A percentile compares a stretch with the other conserved stretches of the same genome.
Evolutionary conservation across 2,329 filamentous ascomycete genomes (phyloP).

Genomic region (Colletotrichum lentis): DNA sequence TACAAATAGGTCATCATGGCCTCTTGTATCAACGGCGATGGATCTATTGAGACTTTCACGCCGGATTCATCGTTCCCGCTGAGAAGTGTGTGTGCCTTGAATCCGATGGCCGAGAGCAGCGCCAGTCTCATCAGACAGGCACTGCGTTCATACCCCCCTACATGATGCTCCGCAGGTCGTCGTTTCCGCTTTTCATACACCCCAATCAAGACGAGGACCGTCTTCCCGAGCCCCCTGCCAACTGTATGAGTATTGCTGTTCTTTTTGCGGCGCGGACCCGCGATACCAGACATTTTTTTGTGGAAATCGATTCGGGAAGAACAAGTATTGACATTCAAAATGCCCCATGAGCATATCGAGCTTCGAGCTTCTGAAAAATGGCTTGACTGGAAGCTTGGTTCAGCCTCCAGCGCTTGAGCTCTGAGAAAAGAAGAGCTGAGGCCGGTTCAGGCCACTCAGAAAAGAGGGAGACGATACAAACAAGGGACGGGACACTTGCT

Average conservation of each 20-base stretch:
- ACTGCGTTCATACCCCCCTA: constrained; percentile 19
- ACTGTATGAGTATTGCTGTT: constrained; percentile 31
- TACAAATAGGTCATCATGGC: too few species aligned
- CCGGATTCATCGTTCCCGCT: constrained; percentile 4
- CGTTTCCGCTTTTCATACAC: constrained; percentile 36
- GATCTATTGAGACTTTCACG: not conserved
- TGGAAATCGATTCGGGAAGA: constrained; percentile 29
- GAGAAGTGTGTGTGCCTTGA: not conserved
- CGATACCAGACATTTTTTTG: constrained; percentile 19
- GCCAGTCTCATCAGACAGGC: constrained; percentile 17
- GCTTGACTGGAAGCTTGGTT: too few species aligned
- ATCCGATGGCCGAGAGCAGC: not conserved
- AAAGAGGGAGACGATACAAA: too few species aligned
- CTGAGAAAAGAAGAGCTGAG: too few species aligned
- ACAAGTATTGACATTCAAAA: too few species aligned
- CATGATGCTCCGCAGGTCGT: constrained; percentile 35
- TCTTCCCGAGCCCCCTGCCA: constrained; percentile 23
- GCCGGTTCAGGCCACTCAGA: fast-evolving
- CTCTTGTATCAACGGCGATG: too few species aligned
- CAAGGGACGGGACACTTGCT: too few species aligned
- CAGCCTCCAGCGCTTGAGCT: too few species aligned
- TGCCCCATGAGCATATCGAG: too few species aligned
- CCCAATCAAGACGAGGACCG: constrained; percentile 15
- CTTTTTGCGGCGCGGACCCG: constrained; percentile 22
- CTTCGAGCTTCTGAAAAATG: too few species aligned